These are phyloP conservation scores for Carex scoparia DNA, from an alignment of 176 grass and related monocot species.

Conservation along the genomic window DNA sequence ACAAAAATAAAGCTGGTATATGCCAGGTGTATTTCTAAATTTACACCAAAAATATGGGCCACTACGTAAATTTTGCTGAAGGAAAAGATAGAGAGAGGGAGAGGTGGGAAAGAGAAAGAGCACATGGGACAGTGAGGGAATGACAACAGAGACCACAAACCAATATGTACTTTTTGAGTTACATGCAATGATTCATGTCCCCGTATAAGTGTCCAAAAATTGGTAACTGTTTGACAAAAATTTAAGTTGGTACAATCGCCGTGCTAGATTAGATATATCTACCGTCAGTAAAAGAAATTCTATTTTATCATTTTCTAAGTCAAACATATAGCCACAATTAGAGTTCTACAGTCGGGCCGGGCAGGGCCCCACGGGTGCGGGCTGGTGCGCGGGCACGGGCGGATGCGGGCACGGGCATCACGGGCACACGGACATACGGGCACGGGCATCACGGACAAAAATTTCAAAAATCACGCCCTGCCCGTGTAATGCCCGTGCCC, in stretches of 20 bases:
- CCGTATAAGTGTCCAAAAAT: not conserved
- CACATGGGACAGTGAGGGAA: conserved; percentile 29
- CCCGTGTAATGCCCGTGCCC: no score
- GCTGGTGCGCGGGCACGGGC: no score
- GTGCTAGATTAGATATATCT: not conserved
- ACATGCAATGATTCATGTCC: conserved; percentile 24
- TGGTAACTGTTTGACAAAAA: not conserved
- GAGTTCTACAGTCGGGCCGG: no score
- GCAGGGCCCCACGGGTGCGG: no score
- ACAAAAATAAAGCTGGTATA: conserved; percentile 20
- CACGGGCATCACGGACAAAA: no score
- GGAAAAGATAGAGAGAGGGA: not conserved
- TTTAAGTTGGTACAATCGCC: not conserved
- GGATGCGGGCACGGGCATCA: no score
- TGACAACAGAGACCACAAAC: conserved; percentile 27
- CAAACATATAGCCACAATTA: no score
- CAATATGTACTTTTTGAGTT: conserved; percentile 29
- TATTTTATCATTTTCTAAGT: no score
- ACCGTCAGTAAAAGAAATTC: not conserved
- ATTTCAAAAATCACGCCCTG: no score
- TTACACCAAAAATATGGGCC: conserved; percentile 15
- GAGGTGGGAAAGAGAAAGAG: not conserved
- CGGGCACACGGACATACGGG: no score
- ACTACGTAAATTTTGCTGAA: not conserved
- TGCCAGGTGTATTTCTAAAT: conserved; percentile 5